Conservation (phyloP, 176 grass and related monocot species). For the Carex cristatella region DNA sequence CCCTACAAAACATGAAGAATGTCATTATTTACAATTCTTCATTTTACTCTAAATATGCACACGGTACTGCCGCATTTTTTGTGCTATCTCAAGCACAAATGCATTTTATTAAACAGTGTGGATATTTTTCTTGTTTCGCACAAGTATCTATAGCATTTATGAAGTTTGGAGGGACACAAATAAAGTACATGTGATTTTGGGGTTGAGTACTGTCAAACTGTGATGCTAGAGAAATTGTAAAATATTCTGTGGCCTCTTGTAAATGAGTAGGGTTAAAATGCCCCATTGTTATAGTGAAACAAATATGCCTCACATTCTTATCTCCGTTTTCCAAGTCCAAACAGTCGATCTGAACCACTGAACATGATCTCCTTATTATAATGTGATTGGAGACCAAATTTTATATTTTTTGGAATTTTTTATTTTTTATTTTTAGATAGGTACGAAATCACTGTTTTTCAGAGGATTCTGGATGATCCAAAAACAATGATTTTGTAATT, state of each 20-base stretch:
- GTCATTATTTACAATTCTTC: constrained; percentile 1
- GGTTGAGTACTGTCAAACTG: not conserved
- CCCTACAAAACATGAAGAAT: not conserved
- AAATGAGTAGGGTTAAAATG: not conserved
- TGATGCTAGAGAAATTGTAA: not conserved
- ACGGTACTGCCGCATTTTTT: not conserved
- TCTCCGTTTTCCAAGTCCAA: too few species aligned
- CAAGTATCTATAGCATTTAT: not conserved
- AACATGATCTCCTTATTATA: too few species aligned
- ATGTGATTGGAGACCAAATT: too few species aligned
- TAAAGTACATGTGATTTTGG: not conserved
- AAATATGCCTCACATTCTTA: too few species aligned
- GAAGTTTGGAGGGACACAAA: too few species aligned
- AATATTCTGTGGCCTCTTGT: not conserved
- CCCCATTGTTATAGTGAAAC: too few species aligned
- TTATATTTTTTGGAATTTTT: too few species aligned
- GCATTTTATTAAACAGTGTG: not conserved
- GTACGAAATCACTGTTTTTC: too few species aligned
- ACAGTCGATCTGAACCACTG: too few species aligned
- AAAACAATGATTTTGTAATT: too few species aligned
- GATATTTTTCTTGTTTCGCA: not conserved
- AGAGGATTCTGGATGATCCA: too few species aligned
- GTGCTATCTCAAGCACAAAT: not conserved
- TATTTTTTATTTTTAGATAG: too few species aligned
- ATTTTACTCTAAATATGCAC: not conserved